Base-by-base conservation (phyloP, 2,329 filamentous ascomycete species). In the Trichoderma cornu-damae region DNA sequence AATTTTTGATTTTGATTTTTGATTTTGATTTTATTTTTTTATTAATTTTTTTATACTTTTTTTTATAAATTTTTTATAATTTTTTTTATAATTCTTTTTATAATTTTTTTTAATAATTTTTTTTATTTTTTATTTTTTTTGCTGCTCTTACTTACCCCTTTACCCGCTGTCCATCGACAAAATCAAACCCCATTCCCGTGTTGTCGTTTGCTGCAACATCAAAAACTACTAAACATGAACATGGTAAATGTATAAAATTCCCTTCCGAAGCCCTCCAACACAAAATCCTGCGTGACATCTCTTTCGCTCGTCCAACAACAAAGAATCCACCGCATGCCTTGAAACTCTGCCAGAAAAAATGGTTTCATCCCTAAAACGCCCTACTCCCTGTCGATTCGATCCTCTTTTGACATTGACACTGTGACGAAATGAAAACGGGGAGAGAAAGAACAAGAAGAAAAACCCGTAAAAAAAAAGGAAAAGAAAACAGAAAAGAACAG, bases 281-380 rank as follows among this genome's bases (percentile, higher is more conserved):
- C 54, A 57, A 44, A 51, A 38, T 20, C 38, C 53, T 28, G 18
- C 22, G 35, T 58, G 50, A 48, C 54, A 42, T 58, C 43, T 47
- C n/a, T 42, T 40, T 57, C 47, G 44, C 24, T 49, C 47, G 16
- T 49, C 35, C 20, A n/a, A n/a, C 52, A 56, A 58, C 49, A 58
- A 47, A 26, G 24, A 42, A 48, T 34, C 49, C 35, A 20, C 40
- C 24, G 34, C 48, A 22, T 58, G 40, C 49, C 24, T 54, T n/a
- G 18, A 54, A n/a, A 53, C 56, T 58, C 55, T 47, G 26, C 40
- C 48, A 53, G 50, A 53, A 57, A n/a, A n/a, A n/a, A n/a, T n/a
- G n/a, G n/a, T 43, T 35, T 32, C 14, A 38, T 46, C 50, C 49
- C 44, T 37, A 34, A 58, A 61, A 62, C 61, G 61, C 61, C 61